phyloP scores from a whole-genome alignment of 2,329 filamentous ascomycete genomes.

The Ceratocystis cubensis region DNA sequence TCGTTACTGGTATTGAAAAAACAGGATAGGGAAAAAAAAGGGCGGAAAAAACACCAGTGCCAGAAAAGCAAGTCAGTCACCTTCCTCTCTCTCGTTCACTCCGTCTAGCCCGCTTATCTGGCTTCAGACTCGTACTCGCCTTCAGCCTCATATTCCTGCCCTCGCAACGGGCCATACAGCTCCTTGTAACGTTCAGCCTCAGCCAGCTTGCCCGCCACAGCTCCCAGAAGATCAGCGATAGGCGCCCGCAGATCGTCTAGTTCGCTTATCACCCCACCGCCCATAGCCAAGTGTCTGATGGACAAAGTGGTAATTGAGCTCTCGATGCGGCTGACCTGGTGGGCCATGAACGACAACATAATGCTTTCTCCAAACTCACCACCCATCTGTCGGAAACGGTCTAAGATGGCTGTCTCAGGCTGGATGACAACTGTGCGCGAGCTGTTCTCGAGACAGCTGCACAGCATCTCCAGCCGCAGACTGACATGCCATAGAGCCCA shows the following conservation, averaged over 20 bases:
- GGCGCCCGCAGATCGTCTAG: conserved; percentile 65
- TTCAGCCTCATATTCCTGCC: background rate
- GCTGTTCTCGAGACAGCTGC: conserved; percentile 64
- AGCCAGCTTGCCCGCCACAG: conserved; percentile 47
- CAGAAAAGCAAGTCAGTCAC: background rate
- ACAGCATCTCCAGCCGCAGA: conserved; percentile 83
- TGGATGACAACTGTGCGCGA: conserved; percentile 41
- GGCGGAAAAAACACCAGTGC: background rate
- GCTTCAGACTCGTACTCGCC: background rate
- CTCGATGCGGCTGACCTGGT: conserved; percentile 90
- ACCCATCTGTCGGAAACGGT: conserved; percentile 51
- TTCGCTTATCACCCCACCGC: conserved; percentile 47
- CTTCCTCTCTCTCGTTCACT: too few relatives aligned
- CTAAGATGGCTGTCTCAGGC: conserved; percentile 69
- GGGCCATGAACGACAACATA: conserved; percentile 79
- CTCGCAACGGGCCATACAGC: conserved; percentile 35
- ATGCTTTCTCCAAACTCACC: conserved; percentile 83
- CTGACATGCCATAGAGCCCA: conserved; percentile 87
- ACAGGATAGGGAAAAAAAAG: background rate
- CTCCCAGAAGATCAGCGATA: conserved; percentile 58
- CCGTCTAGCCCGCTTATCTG: background rate
- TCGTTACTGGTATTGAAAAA: background rate
- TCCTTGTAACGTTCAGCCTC: conserved; percentile 52
- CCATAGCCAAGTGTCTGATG: conserved; percentile 65
- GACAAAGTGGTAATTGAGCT: conserved; percentile 61